These are phyloP conservation scores for Pseudocercospora fijiensis DNA, from an alignment of 2,329 filamentous ascomycete genomes.

Conservation along the genomic window DNA sequence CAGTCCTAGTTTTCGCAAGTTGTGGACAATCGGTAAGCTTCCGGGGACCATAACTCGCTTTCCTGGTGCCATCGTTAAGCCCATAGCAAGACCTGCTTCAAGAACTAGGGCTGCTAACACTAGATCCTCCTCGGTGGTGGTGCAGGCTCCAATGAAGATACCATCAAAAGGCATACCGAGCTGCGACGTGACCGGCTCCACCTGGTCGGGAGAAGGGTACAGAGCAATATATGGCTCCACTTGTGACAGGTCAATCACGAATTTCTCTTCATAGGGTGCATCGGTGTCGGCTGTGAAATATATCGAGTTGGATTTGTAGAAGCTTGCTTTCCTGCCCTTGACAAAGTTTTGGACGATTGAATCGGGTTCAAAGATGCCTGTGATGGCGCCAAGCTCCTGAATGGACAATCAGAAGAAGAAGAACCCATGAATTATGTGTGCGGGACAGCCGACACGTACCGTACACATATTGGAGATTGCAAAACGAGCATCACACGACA, in stretches of 20 bases:
- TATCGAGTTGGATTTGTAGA: slow-evolving; percentile 7
- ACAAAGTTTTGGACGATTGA: slow-evolving; percentile 1
- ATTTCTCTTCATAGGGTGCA: slow-evolving; percentile 3
- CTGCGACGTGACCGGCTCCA: background rate
- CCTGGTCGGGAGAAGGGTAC: slow-evolving; percentile 13
- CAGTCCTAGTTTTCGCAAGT: background rate
- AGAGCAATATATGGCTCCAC: slow-evolving; percentile 8
- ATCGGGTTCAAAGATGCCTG: slow-evolving; percentile 12
- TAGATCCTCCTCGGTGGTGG: slow-evolving; percentile 19
- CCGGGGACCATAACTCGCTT: slow-evolving; percentile 10
- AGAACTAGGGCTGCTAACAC: slow-evolving; percentile 14
- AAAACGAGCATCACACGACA: slow-evolving; percentile 14
- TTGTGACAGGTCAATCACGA: background rate
- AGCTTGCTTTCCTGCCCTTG: background rate
- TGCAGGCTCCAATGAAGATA: slow-evolving; percentile 18
- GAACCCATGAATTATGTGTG: no score
- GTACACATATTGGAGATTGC: slow-evolving; percentile 21
- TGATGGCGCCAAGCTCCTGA: slow-evolving; percentile 15
- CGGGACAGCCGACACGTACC: no score
- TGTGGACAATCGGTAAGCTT: slow-evolving; percentile 9
- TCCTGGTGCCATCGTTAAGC: background rate
- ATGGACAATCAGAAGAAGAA: no score
- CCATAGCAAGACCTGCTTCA: background rate
- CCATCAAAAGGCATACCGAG: slow-evolving; percentile 14
- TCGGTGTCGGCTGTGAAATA: slow-evolving; percentile 11